Evolutionary conservation across 75 land plant genomes (phyloP), one percentile per base, ranked within the genome.

Genomic region (Chamaecyparis obtusa): DNA sequence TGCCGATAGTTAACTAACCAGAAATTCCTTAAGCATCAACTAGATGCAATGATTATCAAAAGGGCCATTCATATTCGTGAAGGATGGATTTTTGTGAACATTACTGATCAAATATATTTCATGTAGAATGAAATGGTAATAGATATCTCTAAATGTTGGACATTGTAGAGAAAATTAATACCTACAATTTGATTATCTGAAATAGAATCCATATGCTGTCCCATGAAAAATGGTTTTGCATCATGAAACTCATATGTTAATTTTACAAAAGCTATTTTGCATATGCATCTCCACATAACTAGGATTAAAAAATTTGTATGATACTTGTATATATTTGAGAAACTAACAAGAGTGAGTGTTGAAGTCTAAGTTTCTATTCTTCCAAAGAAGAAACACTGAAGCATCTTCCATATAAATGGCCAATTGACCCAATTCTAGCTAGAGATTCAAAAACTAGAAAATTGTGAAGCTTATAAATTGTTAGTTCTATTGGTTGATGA

Each of bases 401-500:
- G 43, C 92, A 90, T 84, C 96, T 97, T 87, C 94, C 95, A 77
- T 44, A 92, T 75, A 97, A 98, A 76, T 98, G 99, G 99, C 94
- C 95, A 14, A 86, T 84, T 24, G 93, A 98, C 87, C 93, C 93
- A 39, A 87, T 87, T 57, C n/a, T n/a, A n/a, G n/a, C 90, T 94
- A 16, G 91, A 92, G 88, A 94, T 95, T 75, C 85, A 85, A 0
- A 84, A 43, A 72, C 72, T 93, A 48, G 93, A 91, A 86, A 21
- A 60, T 83, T 81, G 92, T 80, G 91, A 87, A 55, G 87, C 41
- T 83, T 89, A 91, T 21, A 95, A 94, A 77, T 93, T 93, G 54
- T 91, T 98, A 83, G 94, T 98, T 79, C 99, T 97, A 54, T 91
- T 98, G 64, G 99, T 97, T 95, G 99, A 98, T 91, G 99, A 98